Evolutionary conservation across 2,329 filamentous ascomycete genomes (phyloP), one percentile per base, ranked within the genome.

Genomic region (Alternaria sp.): DNA sequence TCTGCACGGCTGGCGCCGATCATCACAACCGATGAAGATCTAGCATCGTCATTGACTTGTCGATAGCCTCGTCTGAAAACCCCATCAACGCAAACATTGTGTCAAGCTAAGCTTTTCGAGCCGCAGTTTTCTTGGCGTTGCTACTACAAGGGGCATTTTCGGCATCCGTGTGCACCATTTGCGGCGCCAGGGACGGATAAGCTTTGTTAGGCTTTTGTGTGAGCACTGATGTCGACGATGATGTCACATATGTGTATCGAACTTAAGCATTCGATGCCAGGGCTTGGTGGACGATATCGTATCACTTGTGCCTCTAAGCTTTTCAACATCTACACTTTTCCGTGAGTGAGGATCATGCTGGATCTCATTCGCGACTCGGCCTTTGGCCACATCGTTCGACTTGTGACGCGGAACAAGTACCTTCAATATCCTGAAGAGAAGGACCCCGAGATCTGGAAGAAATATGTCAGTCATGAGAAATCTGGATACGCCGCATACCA

Each of bases 391-490:
- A 69, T 82, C 44, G 71, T 85, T 27, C 79, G 80, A n/a, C 57
- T 84, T 4, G 64, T 81, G 1, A 79, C 79, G 2, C 63, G 71
- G 12, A 67, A 74, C 8, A 81, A 73, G 53, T 64, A 74, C 8
- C 74, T 85, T 25, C 74, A 74, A 32, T 85, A 83, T 59, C 71
- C 78, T 3, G 83, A 85, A 64, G 84, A 86, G 62, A 73, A 68
- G 49, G 81, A 87, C 63, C 77, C 81, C 0, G 76, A 78, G 4
- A 63, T 85, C 58, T 86, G 82, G 79, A 81, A 81, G 57, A 76
- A 78, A 64, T 86, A 82, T 59, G 72, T 86, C 57, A 79, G 84
- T 60, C 74, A 78, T 45, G 81, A 85, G 59, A 85, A 85, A 63
- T 85, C 84, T 3, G 79, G 73, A 11, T 78, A 83, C 55, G 78